Base-by-base conservation (phyloP, 1,284 basidiomycete species). In the Psilocybe mexicana region DNA sequence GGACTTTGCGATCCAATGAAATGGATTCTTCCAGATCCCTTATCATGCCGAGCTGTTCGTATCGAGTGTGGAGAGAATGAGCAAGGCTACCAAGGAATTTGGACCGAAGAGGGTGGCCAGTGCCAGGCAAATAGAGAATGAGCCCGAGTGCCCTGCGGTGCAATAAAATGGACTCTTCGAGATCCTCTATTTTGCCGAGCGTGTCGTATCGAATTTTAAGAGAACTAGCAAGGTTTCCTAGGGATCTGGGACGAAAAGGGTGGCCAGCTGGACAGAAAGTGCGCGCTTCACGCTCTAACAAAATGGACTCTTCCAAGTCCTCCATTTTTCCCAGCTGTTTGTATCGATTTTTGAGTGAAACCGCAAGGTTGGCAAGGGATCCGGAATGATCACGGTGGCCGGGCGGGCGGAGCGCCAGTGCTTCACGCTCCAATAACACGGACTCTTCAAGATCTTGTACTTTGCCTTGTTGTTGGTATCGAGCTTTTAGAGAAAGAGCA, bases 281-380 rank as follows among this genome's bases (percentile, higher is more conserved):
- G 14, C 44, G n/a, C n/a, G n/a, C n/a, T n/a, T n/a, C n/a, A n/a
- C n/a, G n/a, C n/a, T n/a, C n/a, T n/a, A n/a, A n/a, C n/a, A n/a
- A n/a, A n/a, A n/a, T n/a, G n/a, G n/a, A n/a, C n/a, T n/a, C n/a
- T n/a, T n/a, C n/a, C n/a, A n/a, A n/a, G n/a, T n/a, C n/a, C n/a
- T n/a, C n/a, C n/a, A n/a, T n/a, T n/a, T n/a, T n/a, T n/a, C n/a
- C n/a, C 11, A 46, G 25, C n/a, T 12, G 38, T 1, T 2, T 7
- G 7, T 24, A 46, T 11, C 43, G 44, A 46, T 2, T 4, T 25
- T 23, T 6, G 10, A 48, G 43, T 6, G 51, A 43, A 42, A 25
- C 48, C 10, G 56, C 56, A 25, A 58, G 44, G 36, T 48, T 52
- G 10, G 25, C 38, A 26, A 58, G 52, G 14, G 52, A 53, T n/a